phyloP scores from a whole-genome alignment of 2,329 filamentous ascomycete species.

The Aspergillus sp. region DNA sequence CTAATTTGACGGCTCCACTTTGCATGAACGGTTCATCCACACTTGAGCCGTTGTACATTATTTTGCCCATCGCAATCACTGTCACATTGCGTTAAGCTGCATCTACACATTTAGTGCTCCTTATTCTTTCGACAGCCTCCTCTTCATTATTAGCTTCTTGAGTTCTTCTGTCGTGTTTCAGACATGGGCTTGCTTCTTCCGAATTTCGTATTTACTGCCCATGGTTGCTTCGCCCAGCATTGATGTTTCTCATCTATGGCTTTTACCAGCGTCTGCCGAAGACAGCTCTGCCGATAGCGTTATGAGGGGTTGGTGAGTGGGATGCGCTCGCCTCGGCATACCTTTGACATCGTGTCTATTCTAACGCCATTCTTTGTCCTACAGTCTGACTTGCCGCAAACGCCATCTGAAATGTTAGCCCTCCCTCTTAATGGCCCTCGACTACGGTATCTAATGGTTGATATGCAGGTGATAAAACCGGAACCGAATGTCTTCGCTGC shows the following conservation, averaged over 20 bases:
- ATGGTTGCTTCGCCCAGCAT: conserved; percentile 10
- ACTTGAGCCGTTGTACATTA: conserved; percentile 18
- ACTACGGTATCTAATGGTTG: not conserved
- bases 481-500: conserved; percentile 34
- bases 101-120: conserved; percentile 12
- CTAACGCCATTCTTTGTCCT: not conserved
- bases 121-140: conserved; percentile 4
- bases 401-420: conserved; percentile 39
- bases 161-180: conserved; percentile 1
- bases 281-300: conserved; percentile 27
- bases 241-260: conserved; percentile 23
- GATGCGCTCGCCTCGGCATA: not conserved
- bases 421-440: not conserved
- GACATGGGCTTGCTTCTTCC: conserved; percentile 8
- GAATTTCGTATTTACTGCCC: conserved; percentile 6
- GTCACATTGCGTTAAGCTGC: conserved; percentile 18
- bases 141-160: conserved; percentile 4
- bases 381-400: conserved; percentile 38
- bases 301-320: conserved; percentile 41
- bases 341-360: not conserved
- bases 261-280: conserved; percentile 17
- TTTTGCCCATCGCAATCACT: conserved; percentile 21
- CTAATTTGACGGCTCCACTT: conserved; percentile 17
- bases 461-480: conserved; percentile 36
- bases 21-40: conserved; percentile 20